Evolutionary conservation across 768 basidiomycete genomes (phyloP).

Genomic region (Boletus pseudopeckii): DNA sequence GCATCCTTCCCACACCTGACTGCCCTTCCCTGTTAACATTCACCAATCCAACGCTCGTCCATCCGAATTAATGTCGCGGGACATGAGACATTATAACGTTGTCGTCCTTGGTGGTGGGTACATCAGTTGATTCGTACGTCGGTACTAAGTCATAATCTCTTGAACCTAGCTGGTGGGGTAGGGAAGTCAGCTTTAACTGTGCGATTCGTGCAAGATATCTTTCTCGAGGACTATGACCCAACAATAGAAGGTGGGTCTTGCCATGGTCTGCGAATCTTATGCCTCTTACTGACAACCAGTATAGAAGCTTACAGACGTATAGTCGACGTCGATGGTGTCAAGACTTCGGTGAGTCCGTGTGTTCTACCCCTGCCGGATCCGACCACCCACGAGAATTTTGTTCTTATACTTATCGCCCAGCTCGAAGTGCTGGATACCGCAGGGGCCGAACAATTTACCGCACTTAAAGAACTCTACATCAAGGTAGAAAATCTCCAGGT

Average conservation of each 20-base stretch:
- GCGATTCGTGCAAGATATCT: conserved; percentile 69
- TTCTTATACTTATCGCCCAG: conserved; percentile 36
- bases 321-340: conserved; percentile 62
- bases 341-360: conserved; percentile 49
- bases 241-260: conserved; percentile 69
- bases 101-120: conserved; percentile 76
- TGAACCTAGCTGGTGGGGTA: conserved; percentile 70
- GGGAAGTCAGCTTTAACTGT: conserved; percentile 86
- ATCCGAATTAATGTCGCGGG: conserved; percentile 4
- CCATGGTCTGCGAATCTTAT: background rate
- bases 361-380: conserved; percentile 6
- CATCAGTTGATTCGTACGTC: background rate
- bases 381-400: conserved; percentile 1
- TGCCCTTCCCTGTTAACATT: conserved; percentile 1
- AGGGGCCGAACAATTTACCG: conserved; percentile 82
- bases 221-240: conserved; percentile 76
- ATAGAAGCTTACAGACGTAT: conserved; percentile 70
- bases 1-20: conserved; percentile 23
- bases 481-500: conserved; percentile 42
- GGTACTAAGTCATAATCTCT: conserved; percentile 1
- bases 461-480: conserved; percentile 78
- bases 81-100: conserved; percentile 70
- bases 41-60: conserved; percentile 7
- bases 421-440: conserved; percentile 82
- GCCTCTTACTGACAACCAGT: conserved; percentile 7